These are phyloP conservation scores for Echinochloa phyllopogon DNA, from an alignment of 176 grass and related monocot species.

Conservation along the genomic window DNA sequence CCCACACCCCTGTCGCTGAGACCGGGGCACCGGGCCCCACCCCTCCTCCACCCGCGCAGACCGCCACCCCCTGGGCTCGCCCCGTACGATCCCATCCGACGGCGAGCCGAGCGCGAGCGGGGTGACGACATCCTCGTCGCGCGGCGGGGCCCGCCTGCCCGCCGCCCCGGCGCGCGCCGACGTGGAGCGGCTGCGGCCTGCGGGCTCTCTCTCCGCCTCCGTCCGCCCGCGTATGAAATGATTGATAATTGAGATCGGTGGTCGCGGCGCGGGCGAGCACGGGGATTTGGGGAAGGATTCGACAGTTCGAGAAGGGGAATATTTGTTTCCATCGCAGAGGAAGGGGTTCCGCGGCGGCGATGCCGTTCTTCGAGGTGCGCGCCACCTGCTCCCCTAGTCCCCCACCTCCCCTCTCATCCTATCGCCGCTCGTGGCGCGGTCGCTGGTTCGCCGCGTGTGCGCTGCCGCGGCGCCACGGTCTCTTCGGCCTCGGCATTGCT, in stretches of 20 bases:
- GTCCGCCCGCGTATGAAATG: slow-evolving; percentile 22
- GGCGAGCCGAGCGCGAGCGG: neutral
- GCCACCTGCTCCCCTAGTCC: neutral
- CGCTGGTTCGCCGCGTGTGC: neutral
- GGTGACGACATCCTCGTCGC: slow-evolving; percentile 47
- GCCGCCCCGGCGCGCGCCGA: neutral
- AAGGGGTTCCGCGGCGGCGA: neutral
- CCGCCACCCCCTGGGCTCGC: neutral
- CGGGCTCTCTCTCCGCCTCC: neutral
- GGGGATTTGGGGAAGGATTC: neutral
- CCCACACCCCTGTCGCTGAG: too few relatives aligned
- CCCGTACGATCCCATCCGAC: slow-evolving; percentile 23
- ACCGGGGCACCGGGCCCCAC: too few relatives aligned
- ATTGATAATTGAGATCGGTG: neutral
- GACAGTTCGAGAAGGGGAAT: neutral
- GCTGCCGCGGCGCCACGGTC: neutral
- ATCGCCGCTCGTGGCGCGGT: neutral
- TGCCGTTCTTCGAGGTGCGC: slow-evolving; percentile 63
- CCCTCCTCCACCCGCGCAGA: too few relatives aligned
- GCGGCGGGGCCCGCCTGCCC: neutral
- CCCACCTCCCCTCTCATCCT: neutral
- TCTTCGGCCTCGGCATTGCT: neutral
- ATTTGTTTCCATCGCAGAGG: neutral
- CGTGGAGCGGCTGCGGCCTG: neutral
- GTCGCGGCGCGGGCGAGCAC: neutral